Evolutionary conservation across 1,284 basidiomycete species (phyloP), one percentile per base, ranked within the genome.

Genomic region (Austropuccinia psidii): DNA sequence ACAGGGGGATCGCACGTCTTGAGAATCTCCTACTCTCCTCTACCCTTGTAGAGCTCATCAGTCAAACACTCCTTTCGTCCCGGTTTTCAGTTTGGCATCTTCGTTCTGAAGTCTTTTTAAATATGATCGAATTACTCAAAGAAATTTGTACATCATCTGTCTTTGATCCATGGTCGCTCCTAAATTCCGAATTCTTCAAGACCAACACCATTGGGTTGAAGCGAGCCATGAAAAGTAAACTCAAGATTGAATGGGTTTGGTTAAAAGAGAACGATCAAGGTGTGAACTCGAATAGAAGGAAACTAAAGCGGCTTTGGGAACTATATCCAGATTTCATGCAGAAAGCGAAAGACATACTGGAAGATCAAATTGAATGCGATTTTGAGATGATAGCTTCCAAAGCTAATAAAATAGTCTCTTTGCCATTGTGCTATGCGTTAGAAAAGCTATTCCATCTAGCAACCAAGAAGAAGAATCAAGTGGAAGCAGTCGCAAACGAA

Each of bases 11-110:
- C n/a, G 33, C 19, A 15, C 47, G 31, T 58, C 24, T 69, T 29
- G 6, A 11, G 47, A 43, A 50, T 33, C 43, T 69, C 33, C 54
- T 69, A 15, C 31, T 58, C 52, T 57, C 49, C 31, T 69, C 66
- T 6, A 69, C 52, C 17, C 49, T 50, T 21, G 21, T 50, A 8
- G 49, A 50, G 15, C 8, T 50, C 15, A 8, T 50, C 8, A 24
- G 49, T n/a, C 49, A 27, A 50, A 7, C 29, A 9, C 13, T 50
- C 21, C 21, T 27, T 24, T 9, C 21, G 7, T n/a, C 21, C 29
- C 49, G 21, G 8, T 50, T 50, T 9, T 24, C 21, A 9, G 9
- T 9, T 24, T 50, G 49, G 49, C 49, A 50, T 27, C 49, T 50
- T 50, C 49, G 49, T 24, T 50, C 49, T 9, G 21, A 50, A 50